Evolutionary conservation across 2,329 filamentous ascomycete genomes (phyloP), one percentile per base, ranked within the genome.

Genomic region (Calonectria hawksworthii): DNA sequence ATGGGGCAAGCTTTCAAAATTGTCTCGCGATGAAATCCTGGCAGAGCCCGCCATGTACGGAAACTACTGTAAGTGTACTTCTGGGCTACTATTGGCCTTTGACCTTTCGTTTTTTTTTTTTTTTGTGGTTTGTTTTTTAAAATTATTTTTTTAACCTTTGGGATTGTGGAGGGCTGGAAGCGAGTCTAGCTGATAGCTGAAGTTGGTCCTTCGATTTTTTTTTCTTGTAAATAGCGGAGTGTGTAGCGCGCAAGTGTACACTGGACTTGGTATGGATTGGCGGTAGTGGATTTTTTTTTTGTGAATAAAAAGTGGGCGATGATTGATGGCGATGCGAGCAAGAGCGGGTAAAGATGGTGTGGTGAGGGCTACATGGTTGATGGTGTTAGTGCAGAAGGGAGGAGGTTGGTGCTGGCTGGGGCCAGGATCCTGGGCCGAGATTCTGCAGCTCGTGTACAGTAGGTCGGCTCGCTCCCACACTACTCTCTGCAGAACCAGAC

Each of bases 311-410:
- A 59, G 70, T 72, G 70, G 70, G 52, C 44, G 63, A 36, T 65
- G 65, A 18, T 51, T 44, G 28, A 54, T 32, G 63, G 21, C 23
- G 63, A 41, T 72, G 32, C 36, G 13, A 54, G 32, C 52, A 28
- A 32, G 30, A 54, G 56, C n/a, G 68, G 66, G 36, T 23, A 59
- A 63, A n/a, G 41, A 52, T 72, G 70, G 64, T 68, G 70, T 68
- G 70, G 70, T 50, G 47, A 54, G 44, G 32, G n/a, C 32, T 68
- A 41, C 50, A 54, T 73, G 70, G 64, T 30, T 63, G 54, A 44
- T 28, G 69, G 51, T 64, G 47, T 47, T 63, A 47, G 26, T 23
- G 64, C 28, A 32, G 54, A 44, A 59, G 61, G 63, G 52, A 52
- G 44, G 52, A 56, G 54, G 56, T 59, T 66, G 69, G 51, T 47